Percentiles rank a stretch among this genome's conserved stretches.
Evolutionary conservation across 345 rosid genomes (phyloP).

Genomic region (Triadica sebifera): DNA sequence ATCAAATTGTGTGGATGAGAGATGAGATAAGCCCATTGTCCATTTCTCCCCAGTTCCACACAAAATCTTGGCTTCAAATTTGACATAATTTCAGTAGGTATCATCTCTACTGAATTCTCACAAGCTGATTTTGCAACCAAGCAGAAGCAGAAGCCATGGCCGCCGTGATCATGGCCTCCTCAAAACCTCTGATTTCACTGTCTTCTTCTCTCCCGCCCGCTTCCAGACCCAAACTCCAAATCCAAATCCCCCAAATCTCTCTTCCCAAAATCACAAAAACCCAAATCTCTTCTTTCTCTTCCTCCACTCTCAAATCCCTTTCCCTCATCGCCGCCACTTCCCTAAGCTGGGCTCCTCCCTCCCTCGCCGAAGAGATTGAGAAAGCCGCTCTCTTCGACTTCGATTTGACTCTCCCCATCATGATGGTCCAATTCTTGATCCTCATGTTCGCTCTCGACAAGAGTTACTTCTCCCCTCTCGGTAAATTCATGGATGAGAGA

Average conservation of each 20-base stretch:
- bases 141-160: constrained; percentile 48
- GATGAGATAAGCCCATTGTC: constrained; percentile 41
- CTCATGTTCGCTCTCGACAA: constrained; percentile 90
- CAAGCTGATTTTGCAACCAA: no score
- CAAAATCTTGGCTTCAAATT: neutral
- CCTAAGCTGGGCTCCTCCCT: constrained; percentile 55
- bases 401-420: constrained; percentile 86
- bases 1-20: constrained; percentile 65
- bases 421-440: constrained; percentile 70
- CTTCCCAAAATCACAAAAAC: constrained; percentile 33
- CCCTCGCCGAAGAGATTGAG: constrained; percentile 74
- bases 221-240: constrained; percentile 36
- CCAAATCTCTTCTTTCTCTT: constrained; percentile 35
- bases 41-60: constrained; percentile 14
- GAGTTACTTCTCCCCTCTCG: constrained; percentile 72
- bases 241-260: constrained; percentile 35
- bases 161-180: constrained; percentile 72
- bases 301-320: constrained; percentile 39
- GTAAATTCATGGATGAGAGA: constrained; percentile 84
- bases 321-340: constrained; percentile 50
- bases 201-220: constrained; percentile 29
- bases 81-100: neutral
- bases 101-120: neutral
- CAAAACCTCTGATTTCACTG: constrained; percentile 35
- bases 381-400: constrained; percentile 93